Evolutionary conservation across 345 rosid species (phyloP).

Genomic region (Syzygium aqueum): DNA sequence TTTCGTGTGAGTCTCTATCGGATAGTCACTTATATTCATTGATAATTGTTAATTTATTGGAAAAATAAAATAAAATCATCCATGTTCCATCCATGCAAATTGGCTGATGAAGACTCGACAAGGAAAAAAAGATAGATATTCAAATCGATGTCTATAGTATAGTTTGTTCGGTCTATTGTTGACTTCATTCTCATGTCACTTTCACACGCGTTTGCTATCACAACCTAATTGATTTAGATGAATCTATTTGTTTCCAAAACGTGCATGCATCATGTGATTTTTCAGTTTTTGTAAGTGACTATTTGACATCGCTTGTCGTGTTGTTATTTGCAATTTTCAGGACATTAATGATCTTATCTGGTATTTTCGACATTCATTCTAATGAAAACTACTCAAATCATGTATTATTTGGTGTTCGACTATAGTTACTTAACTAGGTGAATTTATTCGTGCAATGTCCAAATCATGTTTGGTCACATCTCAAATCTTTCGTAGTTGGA

Average conservation of each 20-base stretch:
- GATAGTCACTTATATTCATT: not conserved
- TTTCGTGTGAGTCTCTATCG: not conserved
- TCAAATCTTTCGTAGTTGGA: not conserved
- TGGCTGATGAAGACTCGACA: not conserved
- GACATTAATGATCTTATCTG: not conserved
- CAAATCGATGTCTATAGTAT: fast-evolving
- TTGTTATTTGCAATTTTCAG: not conserved
- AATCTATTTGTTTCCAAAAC: not conserved
- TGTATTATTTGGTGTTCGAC: too few relatives aligned
- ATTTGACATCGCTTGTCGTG: not conserved
- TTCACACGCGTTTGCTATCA: not conserved
- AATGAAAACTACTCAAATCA: fast-evolving
- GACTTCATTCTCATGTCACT: not conserved
- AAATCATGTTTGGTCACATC: not conserved
- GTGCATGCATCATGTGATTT: not conserved
- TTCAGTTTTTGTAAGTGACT: not conserved
- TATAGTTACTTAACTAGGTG: not conserved
- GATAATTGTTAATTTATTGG: not conserved
- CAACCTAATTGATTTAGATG: not conserved
- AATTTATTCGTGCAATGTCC: not conserved
- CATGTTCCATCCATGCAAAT: not conserved
- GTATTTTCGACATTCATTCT: not conserved
- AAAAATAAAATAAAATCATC: not conserved
- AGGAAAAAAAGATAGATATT: not conserved
- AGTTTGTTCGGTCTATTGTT: not conserved